Evolutionary conservation across 2,329 filamentous ascomycete species (phyloP).

Genomic region (Esteya vermicola): DNA sequence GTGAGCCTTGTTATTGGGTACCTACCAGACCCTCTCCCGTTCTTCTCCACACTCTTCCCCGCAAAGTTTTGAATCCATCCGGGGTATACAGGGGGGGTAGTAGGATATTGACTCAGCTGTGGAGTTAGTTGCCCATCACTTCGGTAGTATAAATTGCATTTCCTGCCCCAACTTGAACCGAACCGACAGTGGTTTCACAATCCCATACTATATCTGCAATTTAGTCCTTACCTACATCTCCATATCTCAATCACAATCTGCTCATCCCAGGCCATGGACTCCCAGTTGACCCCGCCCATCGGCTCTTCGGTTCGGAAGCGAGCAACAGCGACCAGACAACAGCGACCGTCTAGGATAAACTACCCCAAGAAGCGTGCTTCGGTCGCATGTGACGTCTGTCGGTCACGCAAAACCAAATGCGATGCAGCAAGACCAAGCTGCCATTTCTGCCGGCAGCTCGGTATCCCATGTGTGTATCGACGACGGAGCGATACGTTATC

Average conservation of each 20-base stretch:
- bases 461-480: not conserved
- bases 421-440: conserved; percentile 9
- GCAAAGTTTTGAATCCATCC: not conserved
- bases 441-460: not conserved
- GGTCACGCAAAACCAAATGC: conserved; percentile 11
- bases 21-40: too few species aligned
- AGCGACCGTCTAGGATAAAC: conserved; percentile 3
- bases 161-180: too few species aligned
- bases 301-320: not conserved
- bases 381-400: conserved; percentile 12
- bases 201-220: too few species aligned
- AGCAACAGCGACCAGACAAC: not conserved
- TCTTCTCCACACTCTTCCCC: too few species aligned
- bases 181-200: too few species aligned
- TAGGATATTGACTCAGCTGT: too few species aligned
- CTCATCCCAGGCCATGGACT: too few species aligned
- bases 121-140: not conserved
- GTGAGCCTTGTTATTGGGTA: too few species aligned
- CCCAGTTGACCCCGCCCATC: too few species aligned
- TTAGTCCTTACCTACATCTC: too few species aligned
- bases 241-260: too few species aligned
- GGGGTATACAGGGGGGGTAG: too few species aligned
- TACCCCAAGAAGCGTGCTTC: conserved; percentile 12
- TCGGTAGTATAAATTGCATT: not conserved
- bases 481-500: not conserved